These are phyloP conservation scores for Aspergillus oerlinghausenensis DNA, from an alignment of 2,329 filamentous ascomycete species.

Conservation along the genomic window DNA sequence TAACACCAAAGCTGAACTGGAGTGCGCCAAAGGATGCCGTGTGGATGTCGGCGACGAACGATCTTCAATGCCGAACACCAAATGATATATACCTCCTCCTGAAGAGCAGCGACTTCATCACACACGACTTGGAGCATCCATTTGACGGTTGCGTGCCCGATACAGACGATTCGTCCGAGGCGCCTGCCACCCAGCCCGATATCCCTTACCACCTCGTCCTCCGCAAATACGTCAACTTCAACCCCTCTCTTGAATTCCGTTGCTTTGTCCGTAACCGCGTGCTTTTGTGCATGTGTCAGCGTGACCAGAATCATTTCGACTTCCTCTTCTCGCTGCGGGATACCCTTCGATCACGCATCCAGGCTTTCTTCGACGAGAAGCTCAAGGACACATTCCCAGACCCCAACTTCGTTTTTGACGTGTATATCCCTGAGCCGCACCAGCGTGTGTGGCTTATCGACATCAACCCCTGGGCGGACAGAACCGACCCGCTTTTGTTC, in stretches of 20 bases:
- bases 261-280: constrained; percentile 85
- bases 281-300: constrained; percentile 78
- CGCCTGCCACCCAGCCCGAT: constrained; percentile 22
- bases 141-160: constrained; percentile 68
- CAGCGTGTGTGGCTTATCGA: constrained; percentile 81
- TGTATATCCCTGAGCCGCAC: constrained; percentile 76
- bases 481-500: constrained; percentile 86
- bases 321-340: constrained; percentile 69
- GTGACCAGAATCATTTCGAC: constrained; percentile 84
- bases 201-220: constrained; percentile 79
- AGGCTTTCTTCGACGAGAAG: constrained; percentile 70
- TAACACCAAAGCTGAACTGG: constrained; percentile 95
- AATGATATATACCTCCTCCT: constrained; percentile 92
- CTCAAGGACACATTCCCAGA: constrained; percentile 78
- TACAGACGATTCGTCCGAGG: constrained; percentile 7
- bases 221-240: constrained; percentile 80
- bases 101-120: constrained; percentile 92
- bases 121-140: constrained; percentile 87
- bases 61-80: constrained; percentile 79
- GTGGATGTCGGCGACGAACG: constrained; percentile 85
- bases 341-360: constrained; percentile 63
- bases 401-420: constrained; percentile 79
- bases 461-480: constrained; percentile 88
- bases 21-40: constrained; percentile 93
- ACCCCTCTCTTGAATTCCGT: constrained; percentile 88